A percentile compares a stretch with the other conserved stretches of the same genome.
Conservation (phyloP, 352 stramenopile species). For the Pythium sukuiense region DNA sequence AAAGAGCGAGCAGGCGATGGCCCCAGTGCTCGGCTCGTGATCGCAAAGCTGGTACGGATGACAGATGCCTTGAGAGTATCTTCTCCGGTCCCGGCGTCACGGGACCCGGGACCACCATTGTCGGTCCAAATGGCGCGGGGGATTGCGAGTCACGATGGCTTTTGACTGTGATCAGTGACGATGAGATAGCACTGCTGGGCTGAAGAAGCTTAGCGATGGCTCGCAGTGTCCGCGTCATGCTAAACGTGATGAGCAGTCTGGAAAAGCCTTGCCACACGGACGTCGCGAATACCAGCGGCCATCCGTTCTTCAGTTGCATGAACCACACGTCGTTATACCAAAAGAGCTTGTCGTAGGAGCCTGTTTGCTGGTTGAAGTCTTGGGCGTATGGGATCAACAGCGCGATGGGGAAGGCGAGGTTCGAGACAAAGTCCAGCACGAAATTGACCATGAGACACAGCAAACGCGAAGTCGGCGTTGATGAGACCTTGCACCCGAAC, state of each 20-base stretch:
- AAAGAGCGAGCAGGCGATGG: constrained; percentile 20
- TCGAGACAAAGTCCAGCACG: constrained; percentile 27
- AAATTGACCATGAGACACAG: constrained; percentile 22
- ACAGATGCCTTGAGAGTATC: background rate
- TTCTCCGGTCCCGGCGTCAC: background rate
- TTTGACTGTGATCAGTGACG: too few species aligned
- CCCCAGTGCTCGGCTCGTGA: background rate
- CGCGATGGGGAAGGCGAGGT: constrained; percentile 23
- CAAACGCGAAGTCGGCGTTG: background rate
- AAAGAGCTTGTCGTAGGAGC: constrained; percentile 14
- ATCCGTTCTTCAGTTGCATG: constrained; percentile 32
- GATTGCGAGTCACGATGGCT: too few species aligned
- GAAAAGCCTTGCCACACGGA: constrained; percentile 22
- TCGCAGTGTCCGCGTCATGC: constrained; percentile 20
- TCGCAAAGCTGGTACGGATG: background rate
- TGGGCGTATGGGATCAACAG: constrained; percentile 29
- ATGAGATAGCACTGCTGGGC: background rate
- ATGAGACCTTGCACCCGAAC: background rate
- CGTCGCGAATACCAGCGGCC: constrained; percentile 26
- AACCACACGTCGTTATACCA: constrained; percentile 32
- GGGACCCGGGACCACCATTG: too few species aligned
- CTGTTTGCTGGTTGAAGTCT: constrained; percentile 10
- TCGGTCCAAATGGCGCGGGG: too few species aligned
- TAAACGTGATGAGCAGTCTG: constrained; percentile 31
- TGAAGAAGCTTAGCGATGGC: constrained; percentile 21